Conservation (phyloP, 2,329 filamentous ascomycete species). For the Achaetomium macrosporum region DNA sequence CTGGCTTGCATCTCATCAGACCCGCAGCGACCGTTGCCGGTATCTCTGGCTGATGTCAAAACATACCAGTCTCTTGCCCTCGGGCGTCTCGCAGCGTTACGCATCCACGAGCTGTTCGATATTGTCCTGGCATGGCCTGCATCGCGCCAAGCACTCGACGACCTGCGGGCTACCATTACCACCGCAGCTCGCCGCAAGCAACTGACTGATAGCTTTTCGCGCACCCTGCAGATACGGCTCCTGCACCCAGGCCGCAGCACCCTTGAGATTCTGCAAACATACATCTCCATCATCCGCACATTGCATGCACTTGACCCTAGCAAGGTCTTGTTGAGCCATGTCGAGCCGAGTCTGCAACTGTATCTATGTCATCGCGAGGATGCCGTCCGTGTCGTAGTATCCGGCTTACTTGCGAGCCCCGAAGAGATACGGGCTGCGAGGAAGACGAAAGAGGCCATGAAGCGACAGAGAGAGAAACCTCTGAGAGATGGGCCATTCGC, state of each 20-base stretch:
- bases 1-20: conserved; percentile 41
- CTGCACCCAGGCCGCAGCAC: conserved; percentile 73
- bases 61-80: conserved; percentile 67
- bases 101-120: conserved; percentile 69
- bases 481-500: conserved; percentile 3
- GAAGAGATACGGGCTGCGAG: conserved; percentile 34
- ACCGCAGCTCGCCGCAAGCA: conserved; percentile 62
- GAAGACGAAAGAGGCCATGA: conserved; percentile 29
- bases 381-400: conserved; percentile 70
- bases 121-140: conserved; percentile 71
- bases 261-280: conserved; percentile 67
- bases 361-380: conserved; percentile 71
- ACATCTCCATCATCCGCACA: conserved; percentile 72
- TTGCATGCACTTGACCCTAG: conserved; percentile 72
- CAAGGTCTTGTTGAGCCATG: conserved; percentile 69
- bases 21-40: conserved; percentile 28
- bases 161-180: conserved; percentile 65
- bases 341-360: conserved; percentile 66
- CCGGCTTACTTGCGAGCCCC: conserved; percentile 61
- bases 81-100: conserved; percentile 59
- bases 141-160: conserved; percentile 65
- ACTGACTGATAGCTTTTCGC: conserved; percentile 63
- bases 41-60: conserved; percentile 53
- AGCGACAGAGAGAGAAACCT: conserved; percentile 8
- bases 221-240: conserved; percentile 58